These are phyloP conservation scores for Colletotrichum sp. DNA, from an alignment of 2,329 filamentous ascomycete species.

Conservation along the genomic window DNA sequence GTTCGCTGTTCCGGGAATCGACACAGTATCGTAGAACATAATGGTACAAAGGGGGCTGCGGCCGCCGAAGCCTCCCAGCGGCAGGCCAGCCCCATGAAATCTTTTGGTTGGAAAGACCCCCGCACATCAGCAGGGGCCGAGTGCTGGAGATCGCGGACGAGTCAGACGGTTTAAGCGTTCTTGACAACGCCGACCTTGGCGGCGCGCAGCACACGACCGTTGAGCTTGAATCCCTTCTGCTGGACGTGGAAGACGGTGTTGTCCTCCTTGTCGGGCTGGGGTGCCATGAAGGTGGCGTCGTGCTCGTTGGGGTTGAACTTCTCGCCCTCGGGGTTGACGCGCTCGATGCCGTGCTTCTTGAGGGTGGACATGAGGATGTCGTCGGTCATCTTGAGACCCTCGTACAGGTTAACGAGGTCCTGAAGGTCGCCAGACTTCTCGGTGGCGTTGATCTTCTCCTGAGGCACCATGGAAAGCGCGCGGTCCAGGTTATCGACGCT, in stretches of 20 bases:
- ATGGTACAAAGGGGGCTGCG: slow-evolving; percentile 34
- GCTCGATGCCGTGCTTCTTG: slow-evolving; percentile 91
- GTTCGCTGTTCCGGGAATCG: slow-evolving; percentile 21
- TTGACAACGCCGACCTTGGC: slow-evolving; percentile 97
- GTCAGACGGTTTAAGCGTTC: slow-evolving; percentile 58
- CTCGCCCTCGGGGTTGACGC: slow-evolving; percentile 82
- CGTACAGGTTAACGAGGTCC: slow-evolving; percentile 81
- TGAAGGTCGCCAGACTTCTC: slow-evolving; percentile 61
- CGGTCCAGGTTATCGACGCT: slow-evolving; percentile 97
- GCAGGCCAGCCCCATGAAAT: not conserved
- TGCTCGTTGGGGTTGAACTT: slow-evolving; percentile 97
- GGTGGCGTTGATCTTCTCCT: slow-evolving; percentile 67
- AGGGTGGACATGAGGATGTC: slow-evolving; percentile 84
- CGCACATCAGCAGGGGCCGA: not conserved
- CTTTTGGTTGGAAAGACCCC: not conserved
- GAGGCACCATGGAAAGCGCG: slow-evolving; percentile 79
- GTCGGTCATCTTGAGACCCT: slow-evolving; percentile 96
- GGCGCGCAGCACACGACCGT: slow-evolving; percentile 86
- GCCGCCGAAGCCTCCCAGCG: not conserved
- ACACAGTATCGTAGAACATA: slow-evolving; percentile 26
- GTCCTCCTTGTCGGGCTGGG: slow-evolving; percentile 86
- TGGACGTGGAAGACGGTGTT: slow-evolving; percentile 91
- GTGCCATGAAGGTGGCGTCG: slow-evolving; percentile 95
- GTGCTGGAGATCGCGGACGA: not conserved
- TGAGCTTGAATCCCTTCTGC: slow-evolving; percentile 94